Conservation (phyloP, 371 early-diverging fungal genomes). For the Vittaforma corneae region DNA sequence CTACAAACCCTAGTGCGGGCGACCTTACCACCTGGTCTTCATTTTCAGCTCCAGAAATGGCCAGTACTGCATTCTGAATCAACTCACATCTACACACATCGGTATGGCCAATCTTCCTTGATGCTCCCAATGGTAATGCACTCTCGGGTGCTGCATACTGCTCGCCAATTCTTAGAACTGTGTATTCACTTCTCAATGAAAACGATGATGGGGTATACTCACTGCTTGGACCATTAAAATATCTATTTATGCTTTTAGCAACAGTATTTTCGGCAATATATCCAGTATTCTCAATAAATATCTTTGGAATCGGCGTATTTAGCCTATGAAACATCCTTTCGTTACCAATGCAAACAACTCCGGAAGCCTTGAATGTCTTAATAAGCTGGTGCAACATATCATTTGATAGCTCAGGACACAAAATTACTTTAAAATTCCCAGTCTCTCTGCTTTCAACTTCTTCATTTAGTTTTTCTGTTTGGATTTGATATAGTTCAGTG, state of each 20-base stretch:
- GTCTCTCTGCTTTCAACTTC: slow-evolving; percentile 27
- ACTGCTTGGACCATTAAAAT: slow-evolving; percentile 56
- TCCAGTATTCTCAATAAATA: slow-evolving; percentile 39
- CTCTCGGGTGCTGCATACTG: slow-evolving; percentile 55
- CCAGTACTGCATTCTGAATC: slow-evolving; percentile 47
- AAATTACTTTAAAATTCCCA: slow-evolving; percentile 40
- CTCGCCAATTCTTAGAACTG: slow-evolving; percentile 51
- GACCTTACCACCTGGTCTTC: slow-evolving; percentile 47
- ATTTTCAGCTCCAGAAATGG: slow-evolving; percentile 50
- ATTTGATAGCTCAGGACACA: slow-evolving; percentile 28
- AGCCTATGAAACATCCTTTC: slow-evolving; percentile 51
- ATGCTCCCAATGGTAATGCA: slow-evolving; percentile 56
- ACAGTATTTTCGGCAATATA: slow-evolving; percentile 42
- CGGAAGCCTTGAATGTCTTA: slow-evolving; percentile 35
- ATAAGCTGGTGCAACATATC: slow-evolving; percentile 31
- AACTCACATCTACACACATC: slow-evolving; percentile 36
- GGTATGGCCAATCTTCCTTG: slow-evolving; percentile 43
- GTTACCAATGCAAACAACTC: slow-evolving; percentile 49
- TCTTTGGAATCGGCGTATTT: slow-evolving; percentile 19
- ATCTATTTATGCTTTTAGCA: slow-evolving; percentile 44
- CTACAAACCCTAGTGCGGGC: slow-evolving; percentile 54
- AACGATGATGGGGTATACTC: slow-evolving; percentile 50
- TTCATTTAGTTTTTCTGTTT: slow-evolving; percentile 28
- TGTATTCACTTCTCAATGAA: slow-evolving; percentile 37
- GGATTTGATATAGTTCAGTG: slow-evolving; percentile 37